These are phyloP conservation scores for Pisolithus tinctorius DNA, from an alignment of 768 basidiomycete species.

Conservation along the genomic window DNA sequence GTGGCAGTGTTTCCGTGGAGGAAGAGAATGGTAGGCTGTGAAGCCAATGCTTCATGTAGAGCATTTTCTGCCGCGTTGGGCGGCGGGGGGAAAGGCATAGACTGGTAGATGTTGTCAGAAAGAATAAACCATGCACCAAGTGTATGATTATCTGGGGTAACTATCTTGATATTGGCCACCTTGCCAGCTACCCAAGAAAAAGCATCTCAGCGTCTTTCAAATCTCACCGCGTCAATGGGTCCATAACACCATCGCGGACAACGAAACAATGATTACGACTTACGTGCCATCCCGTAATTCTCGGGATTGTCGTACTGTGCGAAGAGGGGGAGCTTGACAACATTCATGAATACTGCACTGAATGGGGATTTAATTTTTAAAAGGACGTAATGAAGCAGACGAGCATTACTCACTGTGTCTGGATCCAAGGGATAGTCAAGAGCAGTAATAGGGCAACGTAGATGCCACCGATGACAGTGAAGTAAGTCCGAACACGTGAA, in stretches of 20 bases:
- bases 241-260: background rate
- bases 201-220: background rate
- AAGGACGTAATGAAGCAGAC: slow-evolving; percentile 7
- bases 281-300: slow-evolving; percentile 76
- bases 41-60: slow-evolving; percentile 47
- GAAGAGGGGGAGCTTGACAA: slow-evolving; percentile 53
- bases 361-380: slow-evolving; percentile 13
- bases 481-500: background rate
- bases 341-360: slow-evolving; percentile 58
- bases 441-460: slow-evolving; percentile 50
- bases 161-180: slow-evolving; percentile 62
- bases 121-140: slow-evolving; percentile 86
- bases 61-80: slow-evolving; percentile 31
- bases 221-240: background rate
- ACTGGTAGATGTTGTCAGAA: slow-evolving; percentile 57
- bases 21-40: slow-evolving; percentile 77
- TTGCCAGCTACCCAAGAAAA: slow-evolving; percentile 52
- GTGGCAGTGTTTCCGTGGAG: slow-evolving; percentile 88
- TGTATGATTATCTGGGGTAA: slow-evolving; percentile 68
- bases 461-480: slow-evolving; percentile 39
- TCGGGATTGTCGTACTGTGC: slow-evolving; percentile 66
- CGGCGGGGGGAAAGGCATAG: slow-evolving; percentile 34
- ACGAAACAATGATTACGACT: slow-evolving; percentile 16
- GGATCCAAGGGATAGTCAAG: slow-evolving; percentile 56
- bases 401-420: slow-evolving; percentile 51